Evolutionary conservation across 108 stramenopile genomes (phyloP), one percentile per base, ranked within the genome.

Genomic region (Skeletonema tropicum): DNA sequence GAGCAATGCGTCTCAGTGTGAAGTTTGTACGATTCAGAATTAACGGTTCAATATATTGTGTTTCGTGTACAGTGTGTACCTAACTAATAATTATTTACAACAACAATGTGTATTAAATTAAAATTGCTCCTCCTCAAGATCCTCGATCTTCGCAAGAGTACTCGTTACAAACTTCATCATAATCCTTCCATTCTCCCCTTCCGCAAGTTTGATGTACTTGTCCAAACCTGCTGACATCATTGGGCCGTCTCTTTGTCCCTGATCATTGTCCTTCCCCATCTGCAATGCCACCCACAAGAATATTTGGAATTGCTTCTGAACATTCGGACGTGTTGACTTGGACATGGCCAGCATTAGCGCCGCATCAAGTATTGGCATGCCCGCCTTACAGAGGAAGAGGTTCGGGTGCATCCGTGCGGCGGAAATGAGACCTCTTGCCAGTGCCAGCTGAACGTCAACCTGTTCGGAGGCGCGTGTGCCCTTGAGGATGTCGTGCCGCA

Each of bases 321-420:
- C 83, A 52, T 60, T 63, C 25, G 82, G 79, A 31, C 70, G 45
- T 12, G 75, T 64, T 0, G 81, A 81, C 13, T 64, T 45, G 9
- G 80, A 78, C 83, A 86, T 70, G 41, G 83, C 70, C 35, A 86
- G 65, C 80, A 86, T 79, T 2, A 86, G 76, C n/a, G 86, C 86
- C 13, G 79, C 83, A 61, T 86, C 86, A 66, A 84, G 48, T 31
- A 86, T 80, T 6, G 86, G 71, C 68, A 84, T 76, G 12, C 86
- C 86, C 15, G 68, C 66, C 45, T 77, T 83, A 59, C 81, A 77
- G 5, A 83, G 70, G 68, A 86, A 86, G 5, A 84, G n/a, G 33
- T 74, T 60, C 3, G 72, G 68, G 33, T 80, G 63, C 52, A 76
- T 77, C 35, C 68, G 58, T 21, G 83, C 48, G 4, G 79, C 83